Evolutionary conservation across 2,329 filamentous ascomycete species (phyloP), one percentile per base, ranked within the genome.

Genomic region (Penicillium sp.): DNA sequence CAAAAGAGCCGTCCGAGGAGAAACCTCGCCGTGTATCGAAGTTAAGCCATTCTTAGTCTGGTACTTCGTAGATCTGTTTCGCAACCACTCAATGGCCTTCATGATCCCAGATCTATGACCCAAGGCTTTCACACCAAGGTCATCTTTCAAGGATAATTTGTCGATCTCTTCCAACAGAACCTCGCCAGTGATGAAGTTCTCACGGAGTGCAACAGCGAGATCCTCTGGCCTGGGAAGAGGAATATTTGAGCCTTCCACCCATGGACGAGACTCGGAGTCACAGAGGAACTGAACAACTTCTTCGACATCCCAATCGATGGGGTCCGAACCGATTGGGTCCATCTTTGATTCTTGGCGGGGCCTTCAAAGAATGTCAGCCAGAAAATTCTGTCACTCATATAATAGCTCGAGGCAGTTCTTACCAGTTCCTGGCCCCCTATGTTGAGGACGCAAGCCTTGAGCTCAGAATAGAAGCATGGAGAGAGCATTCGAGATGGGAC

Each of bases 221-320:
- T 66, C 43, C 0, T 64, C 62, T 0, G 79, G 71, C 44, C 88
- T 77, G 4, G 85, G 83, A 7, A 84, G 72, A 50, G 67, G 65
- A 13, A 61, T 54, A 6, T 61, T 59, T n/a, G 60, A 54, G 13
- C 64, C 68, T 17, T 59, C 58, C 8, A 68, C 63, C 72, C 74
- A 76, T 45, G 68, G 64, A 8, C 82, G 78, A 41, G 76, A 75
- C 3, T 76, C 65, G 2, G 75, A 63, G 18, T 80, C 77, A 65
- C 86, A 90, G 3, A 95, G 76, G 63, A 87, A 85, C 13, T 77
- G 68, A 8, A 88, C 80, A 9, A 95, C 83, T 29, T 84, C 79
- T 30, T 88, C 84, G 26, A 86, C 78, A 29, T 81, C 80, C 91
- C 91, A 96, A 47, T 80, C 65, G 69, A 86, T 88, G n/a, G 91